A percentile compares a stretch with the other conserved stretches of the same genome.
phyloP scores from a whole-genome alignment of 116 monocot species.

The Phalaenopsis hybrid region DNA sequence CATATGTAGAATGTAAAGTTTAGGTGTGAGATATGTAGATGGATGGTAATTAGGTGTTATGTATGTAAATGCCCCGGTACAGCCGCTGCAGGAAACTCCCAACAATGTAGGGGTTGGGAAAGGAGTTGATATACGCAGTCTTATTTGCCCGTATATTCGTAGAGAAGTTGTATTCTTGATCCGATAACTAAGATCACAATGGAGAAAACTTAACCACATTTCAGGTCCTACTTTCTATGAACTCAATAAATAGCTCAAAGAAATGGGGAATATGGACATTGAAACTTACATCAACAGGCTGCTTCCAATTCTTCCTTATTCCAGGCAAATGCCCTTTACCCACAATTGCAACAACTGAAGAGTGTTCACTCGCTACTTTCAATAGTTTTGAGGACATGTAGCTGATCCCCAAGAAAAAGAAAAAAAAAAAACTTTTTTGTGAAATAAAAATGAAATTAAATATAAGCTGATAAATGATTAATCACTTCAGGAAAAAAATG shows the following conservation, averaged over 20 bases:
- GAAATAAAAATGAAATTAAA: neutral
- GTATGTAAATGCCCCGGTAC: no score
- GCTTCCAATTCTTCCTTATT: slow-evolving; percentile 89
- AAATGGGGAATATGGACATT: neutral
- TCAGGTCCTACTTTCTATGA: neutral
- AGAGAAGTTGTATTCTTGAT: neutral
- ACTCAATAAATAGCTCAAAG: neutral
- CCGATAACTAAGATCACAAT: neutral
- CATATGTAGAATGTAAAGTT: no score
- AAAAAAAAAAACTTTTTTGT: neutral
- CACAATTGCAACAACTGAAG: slow-evolving; percentile 91
- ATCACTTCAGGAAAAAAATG: neutral
- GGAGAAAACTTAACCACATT: neutral
- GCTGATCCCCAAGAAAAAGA: slow-evolving; percentile 27
- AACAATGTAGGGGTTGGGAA: no score
- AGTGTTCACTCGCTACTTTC: slow-evolving; percentile 67
- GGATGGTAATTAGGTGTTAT: no score
- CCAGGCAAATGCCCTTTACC: slow-evolving; percentile 92
- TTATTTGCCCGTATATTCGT: neutral
- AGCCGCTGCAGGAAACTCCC: no score
- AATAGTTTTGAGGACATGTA: slow-evolving; percentile 82
- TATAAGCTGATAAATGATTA: neutral
- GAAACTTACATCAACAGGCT: slow-evolving; percentile 57
- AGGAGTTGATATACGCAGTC: neutral
- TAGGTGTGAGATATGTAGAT: no score